phyloP scores from a whole-genome alignment of 768 basidiomycete species.

The Suillus subluteus region DNA sequence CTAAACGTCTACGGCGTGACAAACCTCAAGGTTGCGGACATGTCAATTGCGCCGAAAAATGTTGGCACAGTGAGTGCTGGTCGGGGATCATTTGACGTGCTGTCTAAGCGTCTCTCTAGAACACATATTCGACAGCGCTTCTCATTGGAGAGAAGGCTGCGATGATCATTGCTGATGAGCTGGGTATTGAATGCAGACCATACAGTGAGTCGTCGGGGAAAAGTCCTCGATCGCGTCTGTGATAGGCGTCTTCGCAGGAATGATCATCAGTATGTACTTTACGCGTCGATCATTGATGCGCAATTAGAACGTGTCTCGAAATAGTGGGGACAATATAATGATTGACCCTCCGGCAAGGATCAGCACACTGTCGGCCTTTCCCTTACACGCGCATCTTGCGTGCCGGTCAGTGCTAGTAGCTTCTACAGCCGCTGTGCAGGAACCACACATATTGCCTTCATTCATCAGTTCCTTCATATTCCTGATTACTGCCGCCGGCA shows the following conservation, averaged over 20 bases:
- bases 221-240: neutral
- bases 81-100: neutral
- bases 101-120: conserved; percentile 19
- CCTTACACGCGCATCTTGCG: too few species aligned
- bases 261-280: neutral
- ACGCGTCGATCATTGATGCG: neutral
- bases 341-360: neutral
- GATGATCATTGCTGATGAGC: conserved; percentile 34
- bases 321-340: neutral
- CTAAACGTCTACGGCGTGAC: conserved; percentile 65
- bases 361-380: too few species aligned
- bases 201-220: neutral
- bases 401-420: too few species aligned
- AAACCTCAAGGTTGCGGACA: conserved; percentile 62
- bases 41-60: conserved; percentile 41
- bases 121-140: conserved; percentile 44
- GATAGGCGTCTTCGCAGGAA: neutral
- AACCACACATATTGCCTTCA: too few species aligned
- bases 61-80: conserved; percentile 29
- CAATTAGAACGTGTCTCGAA: neutral
- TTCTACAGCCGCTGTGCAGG: too few species aligned
- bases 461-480: too few species aligned
- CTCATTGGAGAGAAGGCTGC: conserved; percentile 61
- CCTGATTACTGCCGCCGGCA: too few species aligned
- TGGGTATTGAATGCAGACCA: neutral